Evolutionary conservation across 257 asterid species (phyloP).

Genomic region (Capsicum baccatum): DNA sequence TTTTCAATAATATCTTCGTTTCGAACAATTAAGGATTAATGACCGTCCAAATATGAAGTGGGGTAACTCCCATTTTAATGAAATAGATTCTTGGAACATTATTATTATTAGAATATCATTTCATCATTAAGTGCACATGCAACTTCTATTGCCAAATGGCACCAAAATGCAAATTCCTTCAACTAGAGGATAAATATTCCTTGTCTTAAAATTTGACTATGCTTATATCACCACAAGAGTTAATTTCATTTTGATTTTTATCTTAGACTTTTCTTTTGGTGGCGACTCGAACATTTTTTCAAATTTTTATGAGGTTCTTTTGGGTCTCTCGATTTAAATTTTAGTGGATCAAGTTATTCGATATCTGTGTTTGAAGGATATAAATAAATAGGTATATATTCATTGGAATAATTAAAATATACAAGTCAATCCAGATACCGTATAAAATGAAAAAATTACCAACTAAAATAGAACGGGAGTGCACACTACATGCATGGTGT

Average conservation of each 20-base stretch:
- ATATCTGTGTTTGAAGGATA: too few relatives aligned
- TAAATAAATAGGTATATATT: background rate
- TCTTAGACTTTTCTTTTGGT: background rate
- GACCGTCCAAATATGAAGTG: constrained; percentile 1
- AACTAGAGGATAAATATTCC: background rate
- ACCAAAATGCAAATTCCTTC: background rate
- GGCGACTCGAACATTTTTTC: background rate
- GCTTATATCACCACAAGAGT: background rate
- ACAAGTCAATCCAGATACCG: too few relatives aligned
- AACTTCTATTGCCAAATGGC: background rate
- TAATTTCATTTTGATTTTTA: background rate
- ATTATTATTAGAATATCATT: background rate
- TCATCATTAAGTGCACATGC: background rate
- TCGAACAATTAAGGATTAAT: background rate
- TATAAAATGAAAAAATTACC: too few relatives aligned
- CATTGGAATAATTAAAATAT: background rate
- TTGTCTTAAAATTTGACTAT: background rate
- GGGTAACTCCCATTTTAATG: background rate
- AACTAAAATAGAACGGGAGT: too few relatives aligned
- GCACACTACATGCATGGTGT: too few relatives aligned
- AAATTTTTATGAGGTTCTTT: background rate
- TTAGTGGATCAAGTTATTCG: background rate
- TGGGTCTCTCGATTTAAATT: background rate
- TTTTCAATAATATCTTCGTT: background rate
- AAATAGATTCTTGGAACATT: too few relatives aligned